These are phyloP conservation scores for Aspergillus quadrilineatus DNA, from an alignment of 2,329 filamentous ascomycete genomes.

Conservation along the genomic window DNA sequence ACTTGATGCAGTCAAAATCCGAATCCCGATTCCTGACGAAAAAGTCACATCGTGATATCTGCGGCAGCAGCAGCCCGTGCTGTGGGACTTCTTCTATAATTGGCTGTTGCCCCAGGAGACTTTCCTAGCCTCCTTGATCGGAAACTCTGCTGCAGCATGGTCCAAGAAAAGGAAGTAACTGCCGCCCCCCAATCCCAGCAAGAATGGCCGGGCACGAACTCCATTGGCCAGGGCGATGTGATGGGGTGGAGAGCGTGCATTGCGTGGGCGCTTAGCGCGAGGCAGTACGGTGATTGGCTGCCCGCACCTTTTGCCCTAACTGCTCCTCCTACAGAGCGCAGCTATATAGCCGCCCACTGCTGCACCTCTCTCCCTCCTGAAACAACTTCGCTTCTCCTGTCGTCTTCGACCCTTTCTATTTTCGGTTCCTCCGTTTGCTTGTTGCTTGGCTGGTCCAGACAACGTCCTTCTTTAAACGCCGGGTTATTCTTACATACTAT, in stretches of 20 bases:
- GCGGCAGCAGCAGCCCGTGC: too few relatives aligned
- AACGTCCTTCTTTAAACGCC: constrained; percentile 23
- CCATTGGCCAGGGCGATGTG: background rate
- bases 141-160: background rate
- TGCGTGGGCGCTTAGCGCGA: background rate
- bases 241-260: background rate
- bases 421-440: constrained; percentile 15
- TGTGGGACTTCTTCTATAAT: background rate
- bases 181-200: background rate
- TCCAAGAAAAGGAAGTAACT: background rate
- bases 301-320: background rate
- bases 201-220: background rate
- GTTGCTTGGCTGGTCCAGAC: constrained; percentile 47
- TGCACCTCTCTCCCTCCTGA: constrained; percentile 18
- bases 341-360: constrained; percentile 36
- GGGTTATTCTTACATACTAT: constrained; percentile 17
- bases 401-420: constrained; percentile 18
- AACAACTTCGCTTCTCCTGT: constrained; percentile 32
- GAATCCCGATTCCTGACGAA: too few relatives aligned
- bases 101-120: background rate
- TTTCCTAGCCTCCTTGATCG: background rate
- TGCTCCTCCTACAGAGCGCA: background rate
- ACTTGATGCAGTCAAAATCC: background rate
- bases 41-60: background rate
- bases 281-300: background rate